phyloP scores from a whole-genome alignment of 257 asterid species.

The Salvia miltiorrhiza region DNA sequence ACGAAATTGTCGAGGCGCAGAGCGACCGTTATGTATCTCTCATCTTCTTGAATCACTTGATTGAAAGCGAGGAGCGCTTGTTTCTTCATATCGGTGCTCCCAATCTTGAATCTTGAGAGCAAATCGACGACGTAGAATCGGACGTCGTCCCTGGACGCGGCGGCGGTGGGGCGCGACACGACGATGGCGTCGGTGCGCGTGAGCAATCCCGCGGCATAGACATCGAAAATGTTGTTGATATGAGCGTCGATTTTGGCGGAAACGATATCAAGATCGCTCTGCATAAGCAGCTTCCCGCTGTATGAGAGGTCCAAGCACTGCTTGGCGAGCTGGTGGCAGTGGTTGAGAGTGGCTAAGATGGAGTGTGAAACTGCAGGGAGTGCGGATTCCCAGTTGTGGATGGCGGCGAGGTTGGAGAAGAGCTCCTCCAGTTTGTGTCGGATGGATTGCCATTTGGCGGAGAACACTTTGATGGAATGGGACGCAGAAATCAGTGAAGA shows the following conservation, averaged over 20 bases:
- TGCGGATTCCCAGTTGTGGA: conserved; percentile 46
- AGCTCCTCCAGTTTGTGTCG: conserved; percentile 64
- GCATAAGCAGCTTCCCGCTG: conserved; percentile 81
- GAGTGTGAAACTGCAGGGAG: conserved; percentile 40
- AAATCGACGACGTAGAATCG: conserved; percentile 69
- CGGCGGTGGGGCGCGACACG: conserved; percentile 56
- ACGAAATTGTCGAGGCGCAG: conserved; percentile 49
- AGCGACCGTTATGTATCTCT: conserved; percentile 46
- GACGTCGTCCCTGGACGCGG: conserved; percentile 69
- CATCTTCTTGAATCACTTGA: conserved; percentile 53
- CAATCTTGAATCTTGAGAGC: conserved; percentile 66
- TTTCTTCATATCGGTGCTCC: conserved; percentile 70
- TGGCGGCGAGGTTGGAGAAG: conserved; percentile 51
- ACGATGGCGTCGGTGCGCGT: conserved; percentile 65
- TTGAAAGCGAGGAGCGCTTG: conserved; percentile 62
- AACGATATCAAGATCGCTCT: conserved; percentile 70
- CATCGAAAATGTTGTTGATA: conserved; percentile 40
- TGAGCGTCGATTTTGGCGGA: conserved; percentile 52
- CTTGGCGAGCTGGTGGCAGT: conserved; percentile 46
- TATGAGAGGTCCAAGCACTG: conserved; percentile 53
- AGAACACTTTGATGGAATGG: conserved; percentile 59
- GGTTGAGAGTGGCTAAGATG: conserved; percentile 40
- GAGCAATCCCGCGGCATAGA: conserved; percentile 63
- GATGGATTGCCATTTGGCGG: conserved; percentile 62
- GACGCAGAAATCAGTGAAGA: conserved; percentile 61